Base-by-base conservation (phyloP, 73 alveolate genomes). In the Diophrys sp. region DNA sequence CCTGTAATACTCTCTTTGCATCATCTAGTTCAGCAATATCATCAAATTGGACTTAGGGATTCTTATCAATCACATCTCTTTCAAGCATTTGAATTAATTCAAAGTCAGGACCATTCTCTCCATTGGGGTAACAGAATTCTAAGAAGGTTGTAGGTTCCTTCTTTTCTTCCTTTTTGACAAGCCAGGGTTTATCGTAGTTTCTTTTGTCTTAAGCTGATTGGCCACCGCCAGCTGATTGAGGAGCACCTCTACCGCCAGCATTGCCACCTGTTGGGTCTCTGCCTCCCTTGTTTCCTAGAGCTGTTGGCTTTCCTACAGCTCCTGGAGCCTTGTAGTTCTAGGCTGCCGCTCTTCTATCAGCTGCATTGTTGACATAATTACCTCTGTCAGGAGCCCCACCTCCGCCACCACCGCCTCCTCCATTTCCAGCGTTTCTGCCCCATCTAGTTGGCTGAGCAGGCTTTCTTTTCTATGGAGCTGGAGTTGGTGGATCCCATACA, bases 1-100 rank as follows among this genome's bases (percentile, higher is more conserved):
- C 99, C 77, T 91, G 84, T 29, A 96, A 81, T 30, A 91, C 76
- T 29, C 89, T 78, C 90, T 96, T 96, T 28, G 98, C 98, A 44
- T 94, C 97, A 71, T 89, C 95, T 67, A 96, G 81, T 67, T 93
- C 99, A 1, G 99, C 99, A 24, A 96, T 96, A 87, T 95, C 98
- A 71, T 85, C 95, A 89, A 95, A 96, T 73, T 89, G 82, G 31
- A 90, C 95, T 53, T 90, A 75, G 26, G 97, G 98, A 73, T 90
- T 93, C 62, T 87, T 83, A 68, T 90, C 95, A 1, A 93, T 91
- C 54, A 93, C 96, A 78, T 93, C 98, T 87, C 95, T 90, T 76
- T 93, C 98, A 2, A 93, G 89, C 96, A 90, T 90, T 70, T 78
- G 85, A 1, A 94, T 94, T 62, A 94, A 81, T 57, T 94, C 97